Percentiles rank a stretch among this genome's conserved stretches.
Evolutionary conservation across 352 stramenopile species (phyloP).

Genomic region (Phytophthora sansomeana): DNA sequence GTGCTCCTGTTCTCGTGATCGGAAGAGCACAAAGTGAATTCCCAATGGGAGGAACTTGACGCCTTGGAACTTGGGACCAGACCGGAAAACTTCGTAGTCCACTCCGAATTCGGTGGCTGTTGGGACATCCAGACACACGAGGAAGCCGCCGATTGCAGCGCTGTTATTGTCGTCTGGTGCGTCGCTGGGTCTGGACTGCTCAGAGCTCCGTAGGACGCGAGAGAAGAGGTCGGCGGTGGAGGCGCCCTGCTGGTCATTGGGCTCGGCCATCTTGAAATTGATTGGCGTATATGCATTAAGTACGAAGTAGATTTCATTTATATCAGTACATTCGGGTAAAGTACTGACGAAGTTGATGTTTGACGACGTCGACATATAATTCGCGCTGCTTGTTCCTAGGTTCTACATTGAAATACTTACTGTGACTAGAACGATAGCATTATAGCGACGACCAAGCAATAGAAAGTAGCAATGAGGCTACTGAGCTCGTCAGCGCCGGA

Average conservation of each 20-base stretch:
- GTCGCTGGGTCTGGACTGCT: slow-evolving; percentile 1
- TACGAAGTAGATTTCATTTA: neutral
- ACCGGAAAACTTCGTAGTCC: slow-evolving; percentile 90
- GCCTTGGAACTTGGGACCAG: slow-evolving; percentile 77
- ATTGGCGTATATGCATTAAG: slow-evolving; percentile 6
- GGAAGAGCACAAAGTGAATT: slow-evolving; percentile 87
- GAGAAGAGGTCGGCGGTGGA: slow-evolving; percentile 50
- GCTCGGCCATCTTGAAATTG: slow-evolving; percentile 34
- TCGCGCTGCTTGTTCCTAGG: neutral
- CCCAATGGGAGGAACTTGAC: slow-evolving; percentile 88
- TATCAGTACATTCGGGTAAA: neutral
- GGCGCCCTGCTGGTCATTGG: slow-evolving; percentile 9
- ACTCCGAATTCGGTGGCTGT: slow-evolving; percentile 82
- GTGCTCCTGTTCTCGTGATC: slow-evolving; percentile 77
- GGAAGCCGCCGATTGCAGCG: slow-evolving; percentile 60
- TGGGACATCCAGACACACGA: slow-evolving; percentile 89
- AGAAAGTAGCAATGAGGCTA: slow-evolving; percentile 9
- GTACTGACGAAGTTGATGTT: slow-evolving; percentile 3
- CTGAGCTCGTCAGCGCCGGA: slow-evolving; percentile 16
- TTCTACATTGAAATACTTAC: slow-evolving; percentile 22
- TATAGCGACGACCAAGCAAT: slow-evolving; percentile 16
- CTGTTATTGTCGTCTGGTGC: neutral
- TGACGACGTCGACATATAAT: neutral
- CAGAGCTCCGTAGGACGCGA: slow-evolving; percentile 37
- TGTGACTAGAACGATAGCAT: slow-evolving; percentile 20